These are phyloP conservation scores for Erigeron canadensis DNA, from an alignment of 129 eudicot species.

Conservation along the genomic window DNA sequence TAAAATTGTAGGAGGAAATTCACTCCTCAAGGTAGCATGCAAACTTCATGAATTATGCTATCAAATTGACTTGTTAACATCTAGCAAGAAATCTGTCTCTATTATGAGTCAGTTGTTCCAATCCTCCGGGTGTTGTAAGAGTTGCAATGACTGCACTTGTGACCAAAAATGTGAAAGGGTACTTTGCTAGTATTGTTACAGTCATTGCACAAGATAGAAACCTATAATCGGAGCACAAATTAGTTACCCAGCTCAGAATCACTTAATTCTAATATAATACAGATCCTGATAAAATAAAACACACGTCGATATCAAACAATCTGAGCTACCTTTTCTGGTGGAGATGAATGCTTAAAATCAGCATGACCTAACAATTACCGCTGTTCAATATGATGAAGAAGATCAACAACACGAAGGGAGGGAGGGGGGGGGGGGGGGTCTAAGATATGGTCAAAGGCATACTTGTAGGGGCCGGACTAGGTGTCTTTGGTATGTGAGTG, in stretches of 20 bases:
- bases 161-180: constrained; percentile 72
- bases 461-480: background rate
- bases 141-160: constrained; percentile 74
- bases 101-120: constrained; percentile 26
- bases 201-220: constrained; percentile 80
- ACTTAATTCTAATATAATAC: background rate
- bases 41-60: constrained; percentile 7
- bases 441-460: background rate
- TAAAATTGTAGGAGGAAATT: too few relatives aligned
- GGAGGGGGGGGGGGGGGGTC: too few relatives aligned
- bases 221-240: constrained; percentile 32
- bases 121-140: constrained; percentile 87
- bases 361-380: background rate
- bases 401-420: background rate
- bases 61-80: background rate
- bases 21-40: too few relatives aligned
- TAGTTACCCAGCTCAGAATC: background rate
- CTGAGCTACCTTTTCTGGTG: background rate
- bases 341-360: too few relatives aligned
- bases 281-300: background rate
- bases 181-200: constrained; percentile 72
- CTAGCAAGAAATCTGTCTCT: constrained; percentile 18
- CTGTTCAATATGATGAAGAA: background rate
- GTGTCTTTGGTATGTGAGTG: background rate
- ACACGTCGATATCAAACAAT: background rate